Evolutionary conservation across 148 eudicot genomes (phyloP).

Genomic region (Rhododendron molle): DNA sequence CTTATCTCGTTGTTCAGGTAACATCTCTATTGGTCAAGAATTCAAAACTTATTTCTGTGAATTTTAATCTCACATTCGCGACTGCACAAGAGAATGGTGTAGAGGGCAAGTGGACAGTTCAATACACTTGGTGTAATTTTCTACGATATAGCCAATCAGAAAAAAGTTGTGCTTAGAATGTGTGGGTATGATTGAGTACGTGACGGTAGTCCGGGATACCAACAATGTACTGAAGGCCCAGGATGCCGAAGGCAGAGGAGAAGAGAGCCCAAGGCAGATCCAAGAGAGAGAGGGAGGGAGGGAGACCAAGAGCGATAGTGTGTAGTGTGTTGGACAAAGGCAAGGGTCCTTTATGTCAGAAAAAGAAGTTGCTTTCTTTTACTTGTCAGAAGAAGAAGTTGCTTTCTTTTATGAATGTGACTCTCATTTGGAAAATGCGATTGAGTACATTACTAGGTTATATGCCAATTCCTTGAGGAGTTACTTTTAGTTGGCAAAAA

Average conservation of each 20-base stretch:
- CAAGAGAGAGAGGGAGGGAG: too few relatives aligned
- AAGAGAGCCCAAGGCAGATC: too few relatives aligned
- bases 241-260: too few relatives aligned
- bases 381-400: neutral
- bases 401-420: neutral
- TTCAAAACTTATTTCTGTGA: neutral
- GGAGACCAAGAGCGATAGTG: too few relatives aligned
- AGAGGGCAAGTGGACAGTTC: neutral
- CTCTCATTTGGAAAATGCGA: neutral
- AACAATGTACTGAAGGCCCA: too few relatives aligned
- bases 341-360: too few relatives aligned
- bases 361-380: neutral
- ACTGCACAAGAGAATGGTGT: neutral
- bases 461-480: neutral
- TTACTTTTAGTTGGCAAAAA: neutral
- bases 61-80: neutral
- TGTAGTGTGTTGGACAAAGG: too few relatives aligned
- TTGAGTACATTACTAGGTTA: neutral
- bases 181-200: neutral
- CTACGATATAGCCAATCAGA: neutral
- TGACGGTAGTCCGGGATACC: too few relatives aligned
- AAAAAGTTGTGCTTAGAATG: neutral
- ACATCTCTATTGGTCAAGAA: neutral
- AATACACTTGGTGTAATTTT: too few relatives aligned
- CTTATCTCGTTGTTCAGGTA: neutral